Base-by-base conservation (phyloP, 2,329 filamentous ascomycete species). In the Mycosphaerella arachidis region DNA sequence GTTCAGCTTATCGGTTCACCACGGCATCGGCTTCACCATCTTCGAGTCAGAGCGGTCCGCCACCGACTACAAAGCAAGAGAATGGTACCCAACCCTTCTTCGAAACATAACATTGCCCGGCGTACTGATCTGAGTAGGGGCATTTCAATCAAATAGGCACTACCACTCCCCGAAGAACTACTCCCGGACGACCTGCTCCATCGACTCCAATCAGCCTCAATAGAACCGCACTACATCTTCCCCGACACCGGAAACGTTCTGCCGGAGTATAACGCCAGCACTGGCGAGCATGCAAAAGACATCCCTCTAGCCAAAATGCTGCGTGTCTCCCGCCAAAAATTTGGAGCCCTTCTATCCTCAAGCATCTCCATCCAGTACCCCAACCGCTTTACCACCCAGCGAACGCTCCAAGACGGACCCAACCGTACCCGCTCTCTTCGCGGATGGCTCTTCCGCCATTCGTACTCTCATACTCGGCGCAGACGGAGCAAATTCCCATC, bases 31-130 rank as follows among this genome's bases (percentile, higher is more conserved):
- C 1, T 64, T 59, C 40, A 48, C 59, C 13, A 58, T 67, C n/a
- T 67, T 61, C 35, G 65, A 67, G 29, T 29, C 59, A 30, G 63
- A 67, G 43, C 48, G 59, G 18, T 59, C 60, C 18, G 58, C 63
- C 12, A 53, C 63, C 20, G 31, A 52, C 43, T 55, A 57, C 20
- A 53, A 63, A 37, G 53, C 60, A 24, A 59, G 65, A 61, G 66
- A 67, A 48, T 69, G 66, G 55, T 53, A 53, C 7, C 18, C 16
- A 8, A 35, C 13, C 30, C 29, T 18, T 6, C 31, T 33, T 4
- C 12, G 50, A 18, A 16, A 18, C 6, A n/a, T n/a, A n/a, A n/a
- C n/a, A n/a, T n/a, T n/a, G 24, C 31, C 5, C 13, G 4, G 2
- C 29, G 13, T 20, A 13, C 50, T 53, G 30, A 53, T 6, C n/a